Evolutionary conservation across 2,329 filamentous ascomycete genomes (phyloP), one percentile per base, ranked within the genome.

Genomic region (Ramichloridium luteum): DNA sequence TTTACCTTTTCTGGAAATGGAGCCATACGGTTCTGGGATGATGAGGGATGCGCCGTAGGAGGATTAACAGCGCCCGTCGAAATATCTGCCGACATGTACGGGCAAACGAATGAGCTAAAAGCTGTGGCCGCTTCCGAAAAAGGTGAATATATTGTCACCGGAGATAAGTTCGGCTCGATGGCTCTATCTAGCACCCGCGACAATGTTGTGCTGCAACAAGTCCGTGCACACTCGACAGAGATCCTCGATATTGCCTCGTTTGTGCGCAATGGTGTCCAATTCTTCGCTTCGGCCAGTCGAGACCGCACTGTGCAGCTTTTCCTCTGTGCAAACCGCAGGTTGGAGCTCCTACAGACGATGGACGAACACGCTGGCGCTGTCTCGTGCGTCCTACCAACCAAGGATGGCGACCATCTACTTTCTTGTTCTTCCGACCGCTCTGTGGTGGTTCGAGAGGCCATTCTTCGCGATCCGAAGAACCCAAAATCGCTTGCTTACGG

Each of bases 231-330:
- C 53, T 72, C 80, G 4, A 77, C 76, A 5, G 84, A 94, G 48
- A 80, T 93, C 40, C 83, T 83, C 23, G 80, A 80, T 46, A 78
- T 96, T 44, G 73, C 77, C 13, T 65, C 92, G 4, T 74, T 75
- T 46, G 72, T 82, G 44, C 66, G 67, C 27, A 64, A 69, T 1
- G 63, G 68, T 1, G 66, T 62, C 28, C 69, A 74, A 20, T 62
- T 93, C 27, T 66, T 96, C 45, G 88, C 82, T 12, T 85, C 78
- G 8, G 86, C 80, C 51, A 82, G 84, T 20, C 72, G 90, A 43
- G 90, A 98, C 57, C 77, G 90, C 30, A 93, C 80, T n/a, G 73
- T 88, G 1, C 90, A 98, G 54, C 62, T 98, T n/a, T 96, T 94
- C 52, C 59, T 58, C 3, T 79, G 92, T 55, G 35, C 26, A 8